A percentile compares a stretch with the other conserved stretches of the same genome.
Evolutionary conservation across 495 filamentous ascomycete genomes (phyloP).

Genomic region (Penicillium coffeae): DNA sequence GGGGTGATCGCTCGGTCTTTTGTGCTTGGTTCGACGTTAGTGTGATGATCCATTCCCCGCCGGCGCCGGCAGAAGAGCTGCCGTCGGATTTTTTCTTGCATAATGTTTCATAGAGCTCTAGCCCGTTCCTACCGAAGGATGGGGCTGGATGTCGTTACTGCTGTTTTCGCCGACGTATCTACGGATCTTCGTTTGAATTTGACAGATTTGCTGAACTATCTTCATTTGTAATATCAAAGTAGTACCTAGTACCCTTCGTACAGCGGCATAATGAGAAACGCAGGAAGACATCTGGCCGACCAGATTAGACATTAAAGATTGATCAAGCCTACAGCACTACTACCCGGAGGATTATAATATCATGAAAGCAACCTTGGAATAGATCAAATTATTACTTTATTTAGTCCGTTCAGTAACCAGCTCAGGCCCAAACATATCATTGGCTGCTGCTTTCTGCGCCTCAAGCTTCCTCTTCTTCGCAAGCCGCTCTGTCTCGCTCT

Average conservation of each 20-base stretch:
- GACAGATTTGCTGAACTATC: slow-evolving; percentile 1
- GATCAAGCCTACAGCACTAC: too few relatives aligned
- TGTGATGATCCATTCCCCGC: slow-evolving; percentile 1
- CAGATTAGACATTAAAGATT: too few relatives aligned
- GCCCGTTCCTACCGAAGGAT: slow-evolving; percentile 6
- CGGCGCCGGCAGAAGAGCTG: slow-evolving; percentile 2
- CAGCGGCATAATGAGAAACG: too few relatives aligned
- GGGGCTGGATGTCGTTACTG: slow-evolving; percentile 1
- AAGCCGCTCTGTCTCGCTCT: slow-evolving; percentile 41
- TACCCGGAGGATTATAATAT: too few relatives aligned
- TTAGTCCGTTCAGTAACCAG: slow-evolving; percentile 38
- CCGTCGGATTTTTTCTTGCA: slow-evolving; percentile 7
- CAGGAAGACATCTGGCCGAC: too few relatives aligned
- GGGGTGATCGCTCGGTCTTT: slow-evolving; percentile 5
- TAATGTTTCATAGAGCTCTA: slow-evolving; percentile 20
- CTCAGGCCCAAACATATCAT: slow-evolving; percentile 42
- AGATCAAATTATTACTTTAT: too few relatives aligned
- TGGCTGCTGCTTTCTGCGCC: slow-evolving; percentile 9
- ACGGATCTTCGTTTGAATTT: slow-evolving; percentile 5
- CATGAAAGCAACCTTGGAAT: too few relatives aligned
- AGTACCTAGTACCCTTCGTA: too few relatives aligned
- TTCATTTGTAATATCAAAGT: too few relatives aligned
- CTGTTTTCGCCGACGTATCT: slow-evolving; percentile 11
- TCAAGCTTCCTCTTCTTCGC: slow-evolving; percentile 45
- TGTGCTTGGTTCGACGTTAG: slow-evolving; percentile 1